Evolutionary conservation across 257 asterid species (phyloP).

Genomic region (Osmanthus fragrans): DNA sequence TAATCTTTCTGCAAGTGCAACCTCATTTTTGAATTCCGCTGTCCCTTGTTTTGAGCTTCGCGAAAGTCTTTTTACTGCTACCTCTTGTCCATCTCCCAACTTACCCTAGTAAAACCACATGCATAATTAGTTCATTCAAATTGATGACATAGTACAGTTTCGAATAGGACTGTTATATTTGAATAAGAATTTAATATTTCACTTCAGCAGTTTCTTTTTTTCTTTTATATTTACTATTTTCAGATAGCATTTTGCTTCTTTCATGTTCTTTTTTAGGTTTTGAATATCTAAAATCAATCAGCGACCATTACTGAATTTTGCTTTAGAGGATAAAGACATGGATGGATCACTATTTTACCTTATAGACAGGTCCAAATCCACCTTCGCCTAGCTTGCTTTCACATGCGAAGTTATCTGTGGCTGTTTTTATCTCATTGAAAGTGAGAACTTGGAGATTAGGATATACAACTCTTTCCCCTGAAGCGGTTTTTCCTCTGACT

Average conservation of each 20-base stretch:
- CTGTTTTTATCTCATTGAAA: constrained; percentile 25
- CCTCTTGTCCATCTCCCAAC: constrained; percentile 29
- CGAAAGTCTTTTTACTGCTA: constrained; percentile 43
- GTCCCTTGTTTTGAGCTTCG: constrained; percentile 35
- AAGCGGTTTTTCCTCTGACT: constrained; percentile 14
- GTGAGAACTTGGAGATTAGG: constrained; percentile 26
- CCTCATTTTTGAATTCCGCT: constrained; percentile 41
- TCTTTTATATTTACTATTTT: background rate
- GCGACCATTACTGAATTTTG: background rate
- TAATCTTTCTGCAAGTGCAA: constrained; percentile 33
- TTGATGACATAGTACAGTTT: background rate
- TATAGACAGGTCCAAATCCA: constrained; percentile 46
- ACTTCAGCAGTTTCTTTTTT: background rate
- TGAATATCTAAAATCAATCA: background rate
- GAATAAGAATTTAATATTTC: background rate
- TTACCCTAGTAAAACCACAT: constrained; percentile 30
- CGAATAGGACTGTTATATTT: background rate
- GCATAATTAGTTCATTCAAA: background rate
- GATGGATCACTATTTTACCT: constrained; percentile 27
- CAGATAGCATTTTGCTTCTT: background rate
- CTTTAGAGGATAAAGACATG: background rate
- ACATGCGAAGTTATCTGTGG: constrained; percentile 32
- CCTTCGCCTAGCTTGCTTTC: constrained; percentile 40
- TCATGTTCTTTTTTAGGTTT: background rate
- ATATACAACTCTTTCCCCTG: constrained; percentile 7